Conservation (phyloP, 805 yeast species). For the Kodamaea nitidulidarum region DNA sequence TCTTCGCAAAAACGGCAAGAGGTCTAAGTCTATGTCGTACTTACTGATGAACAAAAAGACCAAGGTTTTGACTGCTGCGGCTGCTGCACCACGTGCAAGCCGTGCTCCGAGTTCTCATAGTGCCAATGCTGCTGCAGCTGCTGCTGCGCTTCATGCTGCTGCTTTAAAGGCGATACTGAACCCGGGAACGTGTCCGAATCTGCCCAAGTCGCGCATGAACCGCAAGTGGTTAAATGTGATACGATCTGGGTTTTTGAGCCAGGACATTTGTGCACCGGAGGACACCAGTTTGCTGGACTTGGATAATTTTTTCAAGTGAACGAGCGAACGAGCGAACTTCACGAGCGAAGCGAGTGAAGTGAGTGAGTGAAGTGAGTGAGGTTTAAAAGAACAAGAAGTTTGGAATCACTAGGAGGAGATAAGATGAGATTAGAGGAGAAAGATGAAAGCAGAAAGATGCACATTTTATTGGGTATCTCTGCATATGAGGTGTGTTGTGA, state of each 20-base stretch:
- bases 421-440: too few relatives aligned
- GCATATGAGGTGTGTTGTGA: too few relatives aligned
- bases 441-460: too few relatives aligned
- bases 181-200: constrained; percentile 17
- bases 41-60: constrained; percentile 47
- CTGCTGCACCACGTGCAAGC: constrained; percentile 80
- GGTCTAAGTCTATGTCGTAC: constrained; percentile 65
- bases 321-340: too few relatives aligned
- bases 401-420: too few relatives aligned
- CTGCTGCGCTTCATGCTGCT: constrained; percentile 69
- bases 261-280: constrained; percentile 78
- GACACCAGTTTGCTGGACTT: constrained; percentile 67
- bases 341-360: not conserved
- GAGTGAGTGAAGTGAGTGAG: not conserved
- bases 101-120: constrained; percentile 52
- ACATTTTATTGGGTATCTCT: too few relatives aligned
- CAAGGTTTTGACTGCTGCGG: constrained; percentile 64
- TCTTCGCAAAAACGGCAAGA: constrained; percentile 45
- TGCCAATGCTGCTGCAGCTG: constrained; percentile 67
- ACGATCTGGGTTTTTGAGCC: constrained; percentile 70
- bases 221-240: constrained; percentile 70
- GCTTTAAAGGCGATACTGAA: constrained; percentile 48
- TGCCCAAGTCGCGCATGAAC: constrained; percentile 30
- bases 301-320: constrained; percentile 36
- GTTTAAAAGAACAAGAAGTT: too few relatives aligned